Conservation (phyloP, 1,284 basidiomycete species). For the Trichosporon sp. region DNA sequence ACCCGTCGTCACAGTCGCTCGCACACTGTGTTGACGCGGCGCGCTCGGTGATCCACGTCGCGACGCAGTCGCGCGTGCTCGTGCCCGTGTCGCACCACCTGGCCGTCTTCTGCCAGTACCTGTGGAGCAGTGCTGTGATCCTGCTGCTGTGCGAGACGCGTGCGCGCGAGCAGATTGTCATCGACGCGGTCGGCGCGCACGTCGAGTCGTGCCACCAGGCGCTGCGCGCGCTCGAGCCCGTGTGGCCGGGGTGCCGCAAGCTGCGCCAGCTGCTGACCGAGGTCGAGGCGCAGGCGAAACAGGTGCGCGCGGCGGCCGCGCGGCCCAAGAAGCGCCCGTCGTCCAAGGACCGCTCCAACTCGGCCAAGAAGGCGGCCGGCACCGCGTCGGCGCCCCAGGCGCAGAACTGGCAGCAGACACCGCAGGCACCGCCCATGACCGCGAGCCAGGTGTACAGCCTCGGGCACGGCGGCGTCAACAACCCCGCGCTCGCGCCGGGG, state of each 20-base stretch:
- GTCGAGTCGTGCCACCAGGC: slow-evolving; percentile 67
- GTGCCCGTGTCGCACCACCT: slow-evolving; percentile 82
- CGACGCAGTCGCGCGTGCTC: slow-evolving; percentile 75
- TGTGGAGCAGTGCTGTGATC: slow-evolving; percentile 85
- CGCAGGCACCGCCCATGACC: background rate
- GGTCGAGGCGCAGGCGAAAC: slow-evolving; percentile 43
- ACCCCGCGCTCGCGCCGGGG: background rate
- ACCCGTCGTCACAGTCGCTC: slow-evolving; percentile 43
- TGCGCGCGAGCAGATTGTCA: slow-evolving; percentile 61
- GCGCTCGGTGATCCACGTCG: slow-evolving; percentile 62
- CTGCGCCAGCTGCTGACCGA: slow-evolving; percentile 57
- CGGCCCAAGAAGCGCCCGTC: slow-evolving; percentile 31
- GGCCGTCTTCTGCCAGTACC: slow-evolving; percentile 83
- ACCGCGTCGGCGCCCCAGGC: background rate
- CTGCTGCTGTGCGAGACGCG: slow-evolving; percentile 83
- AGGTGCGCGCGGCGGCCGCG: slow-evolving; percentile 25
- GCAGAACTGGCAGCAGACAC: background rate
- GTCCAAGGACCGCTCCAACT: background rate
- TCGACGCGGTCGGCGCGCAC: slow-evolving; percentile 71
- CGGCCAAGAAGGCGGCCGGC: background rate
- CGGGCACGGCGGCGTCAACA: background rate
- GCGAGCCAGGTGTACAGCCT: background rate
- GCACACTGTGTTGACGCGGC: slow-evolving; percentile 46
- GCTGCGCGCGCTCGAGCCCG: slow-evolving; percentile 74
- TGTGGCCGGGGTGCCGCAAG: slow-evolving; percentile 82